Evolutionary conservation across 345 rosid species (phyloP).

Genomic region (Iberis pinnata): DNA sequence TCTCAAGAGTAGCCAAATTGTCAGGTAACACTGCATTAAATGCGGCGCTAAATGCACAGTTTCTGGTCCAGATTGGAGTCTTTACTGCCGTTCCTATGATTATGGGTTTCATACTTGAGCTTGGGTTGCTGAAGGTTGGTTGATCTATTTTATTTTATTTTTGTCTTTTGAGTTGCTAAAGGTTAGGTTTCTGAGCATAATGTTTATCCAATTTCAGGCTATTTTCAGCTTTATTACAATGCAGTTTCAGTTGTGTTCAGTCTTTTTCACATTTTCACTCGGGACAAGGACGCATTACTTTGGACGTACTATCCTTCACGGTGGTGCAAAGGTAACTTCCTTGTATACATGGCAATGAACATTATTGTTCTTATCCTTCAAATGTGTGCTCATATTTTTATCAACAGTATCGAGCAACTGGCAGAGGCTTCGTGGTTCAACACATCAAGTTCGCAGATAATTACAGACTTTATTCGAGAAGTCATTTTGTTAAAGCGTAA

Average conservation of each 20-base stretch:
- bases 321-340: slow-evolving; percentile 82
- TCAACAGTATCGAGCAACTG: slow-evolving; percentile 91
- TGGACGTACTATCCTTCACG: slow-evolving; percentile 99
- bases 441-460: slow-evolving; percentile 97
- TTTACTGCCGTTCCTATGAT: slow-evolving; percentile 98
- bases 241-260: slow-evolving; percentile 96
- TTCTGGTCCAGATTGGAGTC: slow-evolving; percentile 95
- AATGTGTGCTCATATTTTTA: slow-evolving; percentile 21
- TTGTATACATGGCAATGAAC: slow-evolving; percentile 7
- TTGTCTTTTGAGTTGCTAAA: no score
- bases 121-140: slow-evolving; percentile 83
- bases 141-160: slow-evolving; percentile 7
- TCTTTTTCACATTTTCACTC: slow-evolving; percentile 95
- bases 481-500: slow-evolving; percentile 98
- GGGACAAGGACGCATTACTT: slow-evolving; percentile 98
- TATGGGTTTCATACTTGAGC: slow-evolving; percentile 96
- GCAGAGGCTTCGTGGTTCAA: slow-evolving; percentile 96
- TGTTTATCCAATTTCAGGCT: slow-evolving; percentile 51
- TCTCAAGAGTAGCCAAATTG: slow-evolving; percentile 43
- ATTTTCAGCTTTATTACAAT: slow-evolving; percentile 90
- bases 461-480: slow-evolving; percentile 93
- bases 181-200: no score
- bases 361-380: slow-evolving; percentile 3
- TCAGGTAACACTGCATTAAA: slow-evolving; percentile 78
- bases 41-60: slow-evolving; percentile 89